These are phyloP conservation scores for Cryptococcus amylolentus DNA, from an alignment of 1,284 basidiomycete species.

Conservation along the genomic window DNA sequence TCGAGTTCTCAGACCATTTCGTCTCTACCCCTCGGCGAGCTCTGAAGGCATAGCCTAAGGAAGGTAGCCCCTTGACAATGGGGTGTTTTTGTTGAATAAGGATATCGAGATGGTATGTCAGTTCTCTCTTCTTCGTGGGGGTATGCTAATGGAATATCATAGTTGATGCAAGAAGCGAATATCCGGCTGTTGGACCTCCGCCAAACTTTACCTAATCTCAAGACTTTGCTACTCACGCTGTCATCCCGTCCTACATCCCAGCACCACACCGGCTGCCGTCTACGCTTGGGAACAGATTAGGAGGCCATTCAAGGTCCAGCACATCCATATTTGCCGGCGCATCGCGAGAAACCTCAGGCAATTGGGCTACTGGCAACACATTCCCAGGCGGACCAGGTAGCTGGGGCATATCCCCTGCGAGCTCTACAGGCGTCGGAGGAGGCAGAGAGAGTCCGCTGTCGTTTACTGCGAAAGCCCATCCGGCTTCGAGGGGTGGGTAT, in stretches of 20 bases:
- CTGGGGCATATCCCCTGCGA: background rate
- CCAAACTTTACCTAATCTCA: conserved; percentile 93
- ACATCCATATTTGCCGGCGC: background rate
- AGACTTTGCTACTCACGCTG: conserved; percentile 84
- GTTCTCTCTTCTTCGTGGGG: background rate
- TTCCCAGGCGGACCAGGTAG: background rate
- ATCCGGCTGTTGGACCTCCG: conserved; percentile 85
- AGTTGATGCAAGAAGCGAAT: conserved; percentile 87
- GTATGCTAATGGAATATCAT: background rate
- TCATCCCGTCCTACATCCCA: conserved; percentile 26
- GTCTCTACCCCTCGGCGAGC: no score
- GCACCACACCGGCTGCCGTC: background rate
- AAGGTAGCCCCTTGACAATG: no score
- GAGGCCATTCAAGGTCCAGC: background rate
- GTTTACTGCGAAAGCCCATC: background rate
- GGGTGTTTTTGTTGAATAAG: conserved; percentile 94
- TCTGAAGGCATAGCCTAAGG: no score
- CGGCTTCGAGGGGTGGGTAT: background rate
- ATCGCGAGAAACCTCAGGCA: background rate
- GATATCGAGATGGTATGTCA: conserved; percentile 81
- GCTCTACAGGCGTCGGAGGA: background rate
- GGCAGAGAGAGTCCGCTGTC: background rate
- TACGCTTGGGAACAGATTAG: no score
- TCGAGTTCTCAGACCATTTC: no score
- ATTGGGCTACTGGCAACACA: background rate